These are phyloP conservation scores for Cytospora piceicola DNA, from an alignment of 2,329 filamentous ascomycete genomes.

Conservation along the genomic window DNA sequence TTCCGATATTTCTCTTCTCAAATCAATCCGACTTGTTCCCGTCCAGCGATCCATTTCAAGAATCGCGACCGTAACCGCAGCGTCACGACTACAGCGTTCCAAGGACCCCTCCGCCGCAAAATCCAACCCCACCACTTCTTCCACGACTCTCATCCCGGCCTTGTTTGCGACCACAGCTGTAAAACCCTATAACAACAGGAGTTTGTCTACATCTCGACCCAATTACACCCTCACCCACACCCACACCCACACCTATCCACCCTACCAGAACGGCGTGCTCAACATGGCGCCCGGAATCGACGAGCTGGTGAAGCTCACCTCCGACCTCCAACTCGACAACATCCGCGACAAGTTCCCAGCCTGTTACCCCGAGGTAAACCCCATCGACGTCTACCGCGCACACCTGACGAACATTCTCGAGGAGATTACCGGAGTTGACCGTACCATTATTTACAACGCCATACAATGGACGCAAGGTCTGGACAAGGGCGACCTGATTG, in stretches of 20 bases:
- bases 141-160: not conserved
- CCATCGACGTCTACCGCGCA: constrained; percentile 77
- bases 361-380: constrained; percentile 71
- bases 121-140: constrained; percentile 25
- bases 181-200: constrained; percentile 9
- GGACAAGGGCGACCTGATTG: constrained; percentile 80
- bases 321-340: constrained; percentile 42
- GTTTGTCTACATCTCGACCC: not conserved
- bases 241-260: constrained; percentile 22
- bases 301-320: constrained; percentile 41
- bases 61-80: not conserved
- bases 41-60: not conserved
- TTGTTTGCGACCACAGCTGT: constrained; percentile 20
- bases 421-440: constrained; percentile 71
- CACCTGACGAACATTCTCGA: constrained; percentile 73
- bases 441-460: constrained; percentile 71
- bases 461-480: constrained; percentile 78
- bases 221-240: constrained; percentile 18
- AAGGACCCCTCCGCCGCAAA: constrained; percentile 26
- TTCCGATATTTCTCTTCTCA: not conserved
- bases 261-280: constrained; percentile 25
- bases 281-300: constrained; percentile 39
- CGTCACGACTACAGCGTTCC: constrained; percentile 7
- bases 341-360: constrained; percentile 53
- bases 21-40: not conserved